A percentile compares a stretch with the other conserved stretches of the same genome.
Evolutionary conservation across 768 basidiomycete species (phyloP).

Genomic region (Clitopilus passeckerianus): DNA sequence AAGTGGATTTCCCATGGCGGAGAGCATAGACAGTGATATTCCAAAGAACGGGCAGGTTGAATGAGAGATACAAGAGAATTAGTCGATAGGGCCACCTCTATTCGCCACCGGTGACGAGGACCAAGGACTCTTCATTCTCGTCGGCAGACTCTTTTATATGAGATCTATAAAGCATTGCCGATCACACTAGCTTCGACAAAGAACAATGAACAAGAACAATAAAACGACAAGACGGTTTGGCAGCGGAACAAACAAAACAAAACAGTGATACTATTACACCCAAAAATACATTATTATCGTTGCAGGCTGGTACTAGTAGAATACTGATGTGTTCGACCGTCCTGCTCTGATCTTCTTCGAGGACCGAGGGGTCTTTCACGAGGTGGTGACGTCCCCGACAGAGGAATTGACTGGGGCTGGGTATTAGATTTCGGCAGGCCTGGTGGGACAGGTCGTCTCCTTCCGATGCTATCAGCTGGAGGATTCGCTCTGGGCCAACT

Average conservation of each 20-base stretch:
- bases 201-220: constrained; percentile 1
- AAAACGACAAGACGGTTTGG: background rate
- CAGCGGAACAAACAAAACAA: background rate
- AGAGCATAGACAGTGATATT: background rate
- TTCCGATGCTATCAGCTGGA: constrained; percentile 16
- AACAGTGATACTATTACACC: background rate
- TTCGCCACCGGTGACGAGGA: constrained; percentile 15
- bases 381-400: constrained; percentile 3
- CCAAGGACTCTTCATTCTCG: background rate
- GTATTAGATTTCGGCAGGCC: background rate
- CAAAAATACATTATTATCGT: constrained; percentile 1
- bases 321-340: constrained; percentile 4
- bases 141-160: background rate
- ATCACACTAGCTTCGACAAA: background rate
- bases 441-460: constrained; percentile 13
- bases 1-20: constrained; percentile 45
- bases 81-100: constrained; percentile 6
- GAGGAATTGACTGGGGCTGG: background rate
- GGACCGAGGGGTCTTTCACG: constrained; percentile 31
- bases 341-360: constrained; percentile 15
- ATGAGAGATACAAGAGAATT: background rate
- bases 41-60: constrained; percentile 4
- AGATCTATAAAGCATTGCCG: background rate
- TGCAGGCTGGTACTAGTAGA: constrained; percentile 1
- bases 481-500: constrained; percentile 50